A percentile compares a stretch with the other conserved stretches of the same genome.
Evolutionary conservation across 306 rosid species (phyloP).

Genomic region (Cucurbita argyrosperma): DNA sequence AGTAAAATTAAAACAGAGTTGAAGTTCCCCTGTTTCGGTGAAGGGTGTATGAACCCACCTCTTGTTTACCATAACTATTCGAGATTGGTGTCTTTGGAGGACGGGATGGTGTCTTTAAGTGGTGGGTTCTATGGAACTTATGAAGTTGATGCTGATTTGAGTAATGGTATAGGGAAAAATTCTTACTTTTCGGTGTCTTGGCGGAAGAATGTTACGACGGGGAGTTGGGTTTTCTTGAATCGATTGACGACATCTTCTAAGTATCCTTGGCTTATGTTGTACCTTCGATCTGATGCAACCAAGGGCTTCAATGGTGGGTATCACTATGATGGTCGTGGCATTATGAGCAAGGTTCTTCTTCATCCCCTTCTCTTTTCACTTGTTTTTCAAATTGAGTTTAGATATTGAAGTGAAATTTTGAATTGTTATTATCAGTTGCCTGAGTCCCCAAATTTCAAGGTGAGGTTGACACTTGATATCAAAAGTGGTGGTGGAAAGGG

Average conservation of each 20-base stretch:
- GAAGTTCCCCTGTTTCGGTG: constrained; percentile 39
- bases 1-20: constrained; percentile 17
- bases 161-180: constrained; percentile 13
- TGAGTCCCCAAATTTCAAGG: constrained; percentile 39
- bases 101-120: constrained; percentile 1
- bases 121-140: constrained; percentile 46
- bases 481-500: constrained; percentile 32
- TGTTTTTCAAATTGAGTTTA: not conserved
- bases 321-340: constrained; percentile 35
- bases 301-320: constrained; percentile 40
- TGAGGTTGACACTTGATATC: constrained; percentile 25
- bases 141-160: constrained; percentile 38
- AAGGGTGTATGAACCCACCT: constrained; percentile 61
- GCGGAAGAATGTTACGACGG: constrained; percentile 28
- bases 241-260: constrained; percentile 27
- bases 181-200: constrained; percentile 40
- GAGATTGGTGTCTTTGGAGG: constrained; percentile 8
- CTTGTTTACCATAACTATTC: constrained; percentile 34
- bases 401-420: too few species aligned
- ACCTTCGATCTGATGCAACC: constrained; percentile 41
- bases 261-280: constrained; percentile 49
- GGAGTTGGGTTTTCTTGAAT: constrained; percentile 41
- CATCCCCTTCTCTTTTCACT: not conserved
- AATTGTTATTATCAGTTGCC: constrained; percentile 14
- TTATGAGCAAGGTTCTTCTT: constrained; percentile 27